Evolutionary conservation across 2,329 filamentous ascomycete species (phyloP).

Genomic region (Neurospora sp.): DNA sequence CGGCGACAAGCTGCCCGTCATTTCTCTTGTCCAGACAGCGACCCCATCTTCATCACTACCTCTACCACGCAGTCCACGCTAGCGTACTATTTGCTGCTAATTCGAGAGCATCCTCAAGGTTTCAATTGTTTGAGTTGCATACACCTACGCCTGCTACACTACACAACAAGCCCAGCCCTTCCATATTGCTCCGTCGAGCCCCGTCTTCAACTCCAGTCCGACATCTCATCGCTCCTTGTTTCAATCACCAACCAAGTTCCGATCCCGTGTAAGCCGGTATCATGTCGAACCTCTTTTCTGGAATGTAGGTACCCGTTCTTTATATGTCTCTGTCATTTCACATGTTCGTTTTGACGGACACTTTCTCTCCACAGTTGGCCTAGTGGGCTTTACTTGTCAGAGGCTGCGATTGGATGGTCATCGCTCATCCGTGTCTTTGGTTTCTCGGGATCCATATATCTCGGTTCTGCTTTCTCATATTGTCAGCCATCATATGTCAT

Average conservation of each 20-base stretch:
- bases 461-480: background rate
- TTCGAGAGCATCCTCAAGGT: background rate
- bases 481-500: background rate
- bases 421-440: background rate
- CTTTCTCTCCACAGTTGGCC: background rate
- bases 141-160: background rate
- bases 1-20: background rate
- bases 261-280: constrained; percentile 17
- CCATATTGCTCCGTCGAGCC: background rate
- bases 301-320: constrained; percentile 41
- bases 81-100: background rate
- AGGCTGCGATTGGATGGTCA: background rate
- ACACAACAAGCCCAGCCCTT: background rate
- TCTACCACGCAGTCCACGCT: background rate
- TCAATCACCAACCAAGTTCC: background rate
- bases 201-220: background rate
- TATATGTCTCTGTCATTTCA: constrained; percentile 3
- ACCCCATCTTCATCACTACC: background rate
- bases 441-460: background rate
- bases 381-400: background rate
- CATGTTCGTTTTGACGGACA: background rate
- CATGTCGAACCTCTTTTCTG: constrained; percentile 54
- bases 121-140: background rate
- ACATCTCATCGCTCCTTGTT: background rate
- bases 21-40: background rate